Conservation (phyloP, 1,139 yeast species). For the Protomyces gravidus region DNA sequence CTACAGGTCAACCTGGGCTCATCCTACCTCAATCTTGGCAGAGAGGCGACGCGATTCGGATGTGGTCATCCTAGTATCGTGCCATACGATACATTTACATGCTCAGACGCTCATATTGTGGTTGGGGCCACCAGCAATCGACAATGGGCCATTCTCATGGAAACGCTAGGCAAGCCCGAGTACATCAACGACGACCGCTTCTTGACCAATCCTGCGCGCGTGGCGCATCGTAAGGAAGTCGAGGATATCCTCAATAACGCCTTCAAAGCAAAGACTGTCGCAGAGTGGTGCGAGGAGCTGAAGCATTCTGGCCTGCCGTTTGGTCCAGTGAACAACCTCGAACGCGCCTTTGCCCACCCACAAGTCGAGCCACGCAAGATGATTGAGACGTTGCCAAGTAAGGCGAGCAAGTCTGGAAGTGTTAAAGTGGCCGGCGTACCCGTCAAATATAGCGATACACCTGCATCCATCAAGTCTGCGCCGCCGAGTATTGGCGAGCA, state of each 20-base stretch:
- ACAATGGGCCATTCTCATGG: constrained; percentile 41
- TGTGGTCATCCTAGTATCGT: constrained; percentile 47
- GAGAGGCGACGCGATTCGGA: constrained; percentile 42
- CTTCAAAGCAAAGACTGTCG: constrained; percentile 33
- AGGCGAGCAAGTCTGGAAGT: constrained; percentile 43
- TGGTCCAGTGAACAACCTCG: constrained; percentile 46
- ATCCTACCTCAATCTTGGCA: constrained; percentile 30
- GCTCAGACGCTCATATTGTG: constrained; percentile 43
- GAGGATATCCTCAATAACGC: constrained; percentile 30
- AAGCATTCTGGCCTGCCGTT: constrained; percentile 42
- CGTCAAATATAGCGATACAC: constrained; percentile 39
- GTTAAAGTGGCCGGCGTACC: constrained; percentile 44
- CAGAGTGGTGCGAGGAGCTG: constrained; percentile 43
- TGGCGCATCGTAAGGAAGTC: constrained; percentile 40
- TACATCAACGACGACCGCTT: constrained; percentile 42
- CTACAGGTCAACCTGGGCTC: constrained; percentile 35
- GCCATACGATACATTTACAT: constrained; percentile 46
- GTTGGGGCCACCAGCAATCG: constrained; percentile 48
- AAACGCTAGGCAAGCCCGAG: constrained; percentile 41
- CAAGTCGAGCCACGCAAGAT: constrained; percentile 44
- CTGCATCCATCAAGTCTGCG: constrained; percentile 33
- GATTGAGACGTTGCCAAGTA: constrained; percentile 38
- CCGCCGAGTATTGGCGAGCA: constrained; percentile 37
- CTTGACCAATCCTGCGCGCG: constrained; percentile 43
- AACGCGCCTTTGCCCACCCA: constrained; percentile 41